Percentiles rank a stretch among this genome's conserved stretches.
phyloP scores from a whole-genome alignment of 345 rosid species.

The Citrus medica region DNA sequence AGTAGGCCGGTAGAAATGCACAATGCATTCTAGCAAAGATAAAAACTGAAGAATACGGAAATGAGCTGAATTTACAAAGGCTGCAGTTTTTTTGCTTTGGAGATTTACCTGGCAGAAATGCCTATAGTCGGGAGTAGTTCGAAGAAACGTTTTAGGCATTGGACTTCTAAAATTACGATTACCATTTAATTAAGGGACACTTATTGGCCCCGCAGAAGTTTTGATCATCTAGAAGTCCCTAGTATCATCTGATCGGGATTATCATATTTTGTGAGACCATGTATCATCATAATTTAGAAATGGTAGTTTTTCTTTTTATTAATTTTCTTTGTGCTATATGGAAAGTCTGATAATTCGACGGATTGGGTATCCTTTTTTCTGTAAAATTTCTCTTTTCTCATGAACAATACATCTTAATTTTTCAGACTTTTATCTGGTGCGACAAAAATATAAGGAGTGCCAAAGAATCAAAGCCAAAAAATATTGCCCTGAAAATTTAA shows the following conservation, averaged over 20 bases:
- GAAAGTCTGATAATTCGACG: background rate
- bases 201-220: background rate
- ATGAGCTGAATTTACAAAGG: background rate
- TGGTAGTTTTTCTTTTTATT: background rate
- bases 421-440: too few relatives aligned
- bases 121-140: background rate
- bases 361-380: background rate
- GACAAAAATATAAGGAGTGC: too few relatives aligned
- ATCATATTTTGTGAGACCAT: background rate
- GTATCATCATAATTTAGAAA: slow-evolving; percentile 7
- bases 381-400: background rate
- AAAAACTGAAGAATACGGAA: background rate
- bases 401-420: background rate
- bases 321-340: background rate
- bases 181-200: background rate
- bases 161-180: background rate
- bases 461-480: too few relatives aligned
- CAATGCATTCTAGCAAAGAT: background rate
- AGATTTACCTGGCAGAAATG: background rate
- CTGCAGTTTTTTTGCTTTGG: background rate
- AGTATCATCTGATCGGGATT: background rate
- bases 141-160: background rate
- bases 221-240: background rate
- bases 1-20: background rate
- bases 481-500: too few relatives aligned